phyloP scores from a whole-genome alignment of 192 early-diverging fungal genomes.

The Coemansia sp. region DNA sequence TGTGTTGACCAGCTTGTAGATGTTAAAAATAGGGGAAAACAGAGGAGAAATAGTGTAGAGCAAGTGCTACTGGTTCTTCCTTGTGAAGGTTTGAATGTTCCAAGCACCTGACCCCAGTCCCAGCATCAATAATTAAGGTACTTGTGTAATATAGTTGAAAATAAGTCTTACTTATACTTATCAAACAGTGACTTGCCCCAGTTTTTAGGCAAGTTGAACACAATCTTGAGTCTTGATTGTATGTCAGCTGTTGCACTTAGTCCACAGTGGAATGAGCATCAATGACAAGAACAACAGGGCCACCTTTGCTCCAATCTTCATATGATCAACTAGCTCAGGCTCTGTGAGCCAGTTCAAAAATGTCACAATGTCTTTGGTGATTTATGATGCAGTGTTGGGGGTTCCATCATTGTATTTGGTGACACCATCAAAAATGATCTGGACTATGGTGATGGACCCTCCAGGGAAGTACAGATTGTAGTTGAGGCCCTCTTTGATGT shows the following conservation, averaged over 20 bases:
- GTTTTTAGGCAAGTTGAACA: conserved; percentile 61
- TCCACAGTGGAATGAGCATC: conserved; percentile 76
- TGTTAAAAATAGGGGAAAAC: no score
- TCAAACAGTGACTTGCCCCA: conserved; percentile 9
- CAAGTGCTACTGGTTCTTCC: no score
- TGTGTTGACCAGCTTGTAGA: no score
- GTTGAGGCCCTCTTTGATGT: conserved; percentile 91
- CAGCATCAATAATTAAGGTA: no score
- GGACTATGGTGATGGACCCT: conserved; percentile 95
- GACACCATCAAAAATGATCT: conserved; percentile 87
- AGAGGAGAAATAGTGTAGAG: no score
- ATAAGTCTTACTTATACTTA: no score
- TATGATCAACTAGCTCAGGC: conserved; percentile 95
- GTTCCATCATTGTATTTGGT: conserved; percentile 97
- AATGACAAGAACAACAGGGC: conserved; percentile 67
- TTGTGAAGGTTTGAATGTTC: no score
- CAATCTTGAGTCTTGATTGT: conserved; percentile 90
- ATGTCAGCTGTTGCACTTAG: conserved; percentile 92
- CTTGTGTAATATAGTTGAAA: no score
- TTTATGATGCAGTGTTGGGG: conserved; percentile 90
- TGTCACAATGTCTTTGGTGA: conserved; percentile 93
- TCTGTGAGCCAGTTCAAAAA: conserved; percentile 96
- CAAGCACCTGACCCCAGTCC: no score
- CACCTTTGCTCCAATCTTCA: conserved; percentile 93
- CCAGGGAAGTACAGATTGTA: conserved; percentile 99